A percentile compares a stretch with the other conserved stretches of the same genome.
Conservation (phyloP, 1,284 basidiomycete genomes). For the Malassezia vespertilionis region DNA sequence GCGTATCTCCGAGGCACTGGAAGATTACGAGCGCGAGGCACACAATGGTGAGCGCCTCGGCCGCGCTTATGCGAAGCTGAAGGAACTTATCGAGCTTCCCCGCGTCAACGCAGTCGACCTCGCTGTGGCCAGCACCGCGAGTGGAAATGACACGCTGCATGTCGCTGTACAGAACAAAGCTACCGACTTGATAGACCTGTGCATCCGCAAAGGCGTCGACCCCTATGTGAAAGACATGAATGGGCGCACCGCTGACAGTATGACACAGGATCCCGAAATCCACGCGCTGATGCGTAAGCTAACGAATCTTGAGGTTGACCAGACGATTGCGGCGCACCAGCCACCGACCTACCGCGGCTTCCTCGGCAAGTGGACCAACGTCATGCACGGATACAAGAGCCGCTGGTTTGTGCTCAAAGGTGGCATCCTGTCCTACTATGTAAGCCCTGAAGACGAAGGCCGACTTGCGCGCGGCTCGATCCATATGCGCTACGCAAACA, state of each 20-base stretch:
- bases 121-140: slow-evolving; percentile 21
- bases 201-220: slow-evolving; percentile 73
- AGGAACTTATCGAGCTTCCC: slow-evolving; percentile 25
- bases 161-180: slow-evolving; percentile 77
- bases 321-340: slow-evolving; percentile 26
- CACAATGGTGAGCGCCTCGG: slow-evolving; percentile 47
- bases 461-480: slow-evolving; percentile 78
- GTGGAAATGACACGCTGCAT: slow-evolving; percentile 67
- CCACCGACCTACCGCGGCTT: slow-evolving; percentile 41
- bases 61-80: slow-evolving; percentile 59
- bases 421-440: slow-evolving; percentile 66
- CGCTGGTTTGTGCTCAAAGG: slow-evolving; percentile 89
- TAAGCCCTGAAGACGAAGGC: slow-evolving; percentile 80
- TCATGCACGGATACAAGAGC: slow-evolving; percentile 77
- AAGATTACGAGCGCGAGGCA: slow-evolving; percentile 42
- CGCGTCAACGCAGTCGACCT: slow-evolving; percentile 34
- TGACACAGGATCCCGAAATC: slow-evolving; percentile 62
- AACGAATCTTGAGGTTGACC: slow-evolving; percentile 49
- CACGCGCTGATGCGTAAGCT: slow-evolving; percentile 71
- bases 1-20: slow-evolving; percentile 61
- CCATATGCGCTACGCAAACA: slow-evolving; percentile 66
- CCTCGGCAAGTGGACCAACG: slow-evolving; percentile 73
- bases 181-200: slow-evolving; percentile 67
- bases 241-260: slow-evolving; percentile 66
- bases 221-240: slow-evolving; percentile 73